Evolutionary conservation across 345 rosid species (phyloP).

Genomic region (Populus davidiana): DNA sequence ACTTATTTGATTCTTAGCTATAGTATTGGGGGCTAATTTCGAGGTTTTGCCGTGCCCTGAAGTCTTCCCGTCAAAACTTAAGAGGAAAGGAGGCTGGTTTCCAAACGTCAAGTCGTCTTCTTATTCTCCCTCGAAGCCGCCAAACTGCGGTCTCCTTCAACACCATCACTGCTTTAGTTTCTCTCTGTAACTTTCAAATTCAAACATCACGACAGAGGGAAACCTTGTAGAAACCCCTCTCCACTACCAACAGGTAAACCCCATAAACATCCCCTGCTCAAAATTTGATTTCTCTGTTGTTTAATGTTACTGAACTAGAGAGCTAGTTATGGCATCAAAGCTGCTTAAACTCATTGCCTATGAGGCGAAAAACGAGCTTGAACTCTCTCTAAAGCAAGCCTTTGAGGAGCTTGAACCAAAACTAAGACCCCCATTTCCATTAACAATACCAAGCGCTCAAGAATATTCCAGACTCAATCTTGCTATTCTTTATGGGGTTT

Average conservation of each 20-base stretch:
- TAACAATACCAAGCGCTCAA: conserved; percentile 45
- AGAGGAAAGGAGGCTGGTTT: too few relatives aligned
- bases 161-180: too few relatives aligned
- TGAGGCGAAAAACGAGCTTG: conserved; percentile 55
- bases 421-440: conserved; percentile 62
- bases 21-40: too few relatives aligned
- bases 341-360: conserved; percentile 35
- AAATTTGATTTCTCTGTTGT: neutral
- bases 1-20: too few relatives aligned
- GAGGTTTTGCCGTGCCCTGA: too few relatives aligned
- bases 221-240: neutral
- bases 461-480: conserved; percentile 51
- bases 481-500: conserved; percentile 61
- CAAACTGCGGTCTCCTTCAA: too few relatives aligned
- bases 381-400: conserved; percentile 57
- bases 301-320: neutral
- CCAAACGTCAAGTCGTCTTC: too few relatives aligned
- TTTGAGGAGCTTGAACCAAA: conserved; percentile 43
- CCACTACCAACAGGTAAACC: neutral
- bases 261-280: too few relatives aligned
- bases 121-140: too few relatives aligned
- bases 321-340: conserved; percentile 34
- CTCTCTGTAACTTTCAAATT: too few relatives aligned
- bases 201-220: too few relatives aligned
- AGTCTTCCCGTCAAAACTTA: too few relatives aligned